phyloP scores from a whole-genome alignment of 805 yeast genomes.

The Scheffersomyces amazonensis region DNA sequence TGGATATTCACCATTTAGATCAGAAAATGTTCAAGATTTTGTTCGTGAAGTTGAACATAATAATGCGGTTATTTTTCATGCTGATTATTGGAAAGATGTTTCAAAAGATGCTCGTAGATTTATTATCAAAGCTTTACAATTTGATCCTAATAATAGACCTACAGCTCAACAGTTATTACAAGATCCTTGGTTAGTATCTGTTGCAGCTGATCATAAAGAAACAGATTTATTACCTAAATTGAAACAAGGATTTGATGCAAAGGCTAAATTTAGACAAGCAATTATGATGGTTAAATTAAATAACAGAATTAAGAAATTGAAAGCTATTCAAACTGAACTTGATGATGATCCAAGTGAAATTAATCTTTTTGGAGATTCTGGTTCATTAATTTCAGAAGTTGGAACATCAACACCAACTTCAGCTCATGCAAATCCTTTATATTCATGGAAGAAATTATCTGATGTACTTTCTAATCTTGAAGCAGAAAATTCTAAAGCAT shows the following conservation, averaged over 20 bases:
- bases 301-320: constrained; percentile 72
- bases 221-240: constrained; percentile 79
- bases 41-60: constrained; percentile 71
- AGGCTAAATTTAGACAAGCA: constrained; percentile 79
- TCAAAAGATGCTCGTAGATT: constrained; percentile 79
- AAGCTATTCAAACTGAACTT: constrained; percentile 55
- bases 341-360: constrained; percentile 53
- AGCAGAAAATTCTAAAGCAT: constrained; percentile 17
- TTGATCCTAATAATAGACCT: constrained; percentile 66
- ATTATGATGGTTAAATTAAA: constrained; percentile 80
- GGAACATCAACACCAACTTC: constrained; percentile 1
- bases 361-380: constrained; percentile 36
- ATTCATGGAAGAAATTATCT: constrained; percentile 27
- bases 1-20: constrained; percentile 89
- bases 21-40: constrained; percentile 80
- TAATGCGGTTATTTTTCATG: constrained; percentile 81
- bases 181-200: constrained; percentile 67
- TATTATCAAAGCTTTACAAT: constrained; percentile 65
- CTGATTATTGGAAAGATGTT: constrained; percentile 80
- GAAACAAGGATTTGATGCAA: constrained; percentile 79
- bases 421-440: constrained; percentile 14
- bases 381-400: constrained; percentile 12
- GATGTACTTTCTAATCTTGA: constrained; percentile 19
- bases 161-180: constrained; percentile 61
- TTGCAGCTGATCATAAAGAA: constrained; percentile 47